Conservation (phyloP, 176 grass and related monocot genomes). For the Oryza nivara region DNA sequence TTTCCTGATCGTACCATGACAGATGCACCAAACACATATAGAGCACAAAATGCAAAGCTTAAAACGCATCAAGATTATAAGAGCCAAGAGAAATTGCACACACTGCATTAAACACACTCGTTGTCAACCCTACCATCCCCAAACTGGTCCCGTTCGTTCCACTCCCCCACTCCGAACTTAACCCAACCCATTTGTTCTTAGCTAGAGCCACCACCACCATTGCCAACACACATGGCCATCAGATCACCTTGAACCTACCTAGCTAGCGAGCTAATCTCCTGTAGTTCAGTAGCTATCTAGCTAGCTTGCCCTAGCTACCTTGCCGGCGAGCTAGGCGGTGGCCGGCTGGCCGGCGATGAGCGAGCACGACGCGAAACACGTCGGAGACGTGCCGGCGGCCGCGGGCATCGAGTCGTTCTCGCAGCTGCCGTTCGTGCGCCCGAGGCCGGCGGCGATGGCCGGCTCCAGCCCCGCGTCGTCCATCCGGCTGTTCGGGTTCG, state of each 20-base stretch:
- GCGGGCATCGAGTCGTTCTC: constrained; percentile 76
- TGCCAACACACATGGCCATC: neutral
- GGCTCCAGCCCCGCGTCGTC: constrained; percentile 41
- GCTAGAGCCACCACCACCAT: neutral
- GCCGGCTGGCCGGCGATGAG: constrained; percentile 50
- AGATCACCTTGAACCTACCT: neutral
- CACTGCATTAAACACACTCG: constrained; percentile 3
- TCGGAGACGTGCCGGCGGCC: constrained; percentile 30
- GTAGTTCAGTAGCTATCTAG: neutral
- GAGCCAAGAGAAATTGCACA: neutral
- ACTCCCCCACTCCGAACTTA: constrained; percentile 33
- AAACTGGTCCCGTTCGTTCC: constrained; percentile 45
- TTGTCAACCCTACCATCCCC: constrained; percentile 45
- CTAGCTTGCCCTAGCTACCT: neutral
- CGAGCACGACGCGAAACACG: constrained; percentile 57
- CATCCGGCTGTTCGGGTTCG: constrained; percentile 86
- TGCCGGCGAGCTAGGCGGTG: neutral
- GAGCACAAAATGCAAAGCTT: neutral
- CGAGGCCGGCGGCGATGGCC: constrained; percentile 18
- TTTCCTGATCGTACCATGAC: neutral
- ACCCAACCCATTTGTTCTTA: constrained; percentile 20
- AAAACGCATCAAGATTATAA: neutral
- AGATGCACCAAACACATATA: neutral
- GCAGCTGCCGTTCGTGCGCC: constrained; percentile 78
- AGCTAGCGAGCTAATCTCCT: neutral